Conservation (phyloP, 2,329 filamentous ascomycete species). For the Talaromyces sp. region DNA sequence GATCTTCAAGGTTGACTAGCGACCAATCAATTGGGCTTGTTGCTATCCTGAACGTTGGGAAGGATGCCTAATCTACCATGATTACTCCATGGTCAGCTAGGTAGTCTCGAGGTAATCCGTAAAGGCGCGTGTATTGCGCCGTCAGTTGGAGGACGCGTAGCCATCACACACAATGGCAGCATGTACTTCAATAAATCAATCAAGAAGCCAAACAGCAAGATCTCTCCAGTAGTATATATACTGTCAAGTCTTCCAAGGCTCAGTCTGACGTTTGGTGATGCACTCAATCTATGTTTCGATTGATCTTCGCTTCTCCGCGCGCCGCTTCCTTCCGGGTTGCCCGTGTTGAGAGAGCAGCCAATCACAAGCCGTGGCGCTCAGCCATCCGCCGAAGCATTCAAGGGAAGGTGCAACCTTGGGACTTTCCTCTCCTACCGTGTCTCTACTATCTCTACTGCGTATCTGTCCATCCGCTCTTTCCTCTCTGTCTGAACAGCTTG, state of each 20-base stretch:
- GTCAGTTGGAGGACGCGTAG: neutral
- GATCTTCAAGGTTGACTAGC: neutral
- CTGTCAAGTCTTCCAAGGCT: neutral
- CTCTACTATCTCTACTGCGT: neutral
- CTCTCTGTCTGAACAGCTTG: neutral
- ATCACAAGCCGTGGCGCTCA: slow-evolving; percentile 4
- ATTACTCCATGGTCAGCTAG: neutral
- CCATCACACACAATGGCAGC: neutral
- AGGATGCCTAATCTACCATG: neutral
- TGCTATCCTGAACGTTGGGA: neutral
- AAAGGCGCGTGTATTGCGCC: neutral
- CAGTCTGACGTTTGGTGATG: neutral
- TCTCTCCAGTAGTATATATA: neutral
- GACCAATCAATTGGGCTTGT: neutral
- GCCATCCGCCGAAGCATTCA: slow-evolving; percentile 9
- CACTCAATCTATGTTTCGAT: neutral
- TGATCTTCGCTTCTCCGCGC: slow-evolving; percentile 8
- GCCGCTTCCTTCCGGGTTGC: slow-evolving; percentile 2
- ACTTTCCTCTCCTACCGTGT: neutral
- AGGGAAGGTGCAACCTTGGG: slow-evolving; percentile 3
- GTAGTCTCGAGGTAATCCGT: neutral
- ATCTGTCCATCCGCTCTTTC: neutral
- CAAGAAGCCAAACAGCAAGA: neutral
- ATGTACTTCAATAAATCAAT: neutral
- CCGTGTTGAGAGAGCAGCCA: slow-evolving; percentile 1